phyloP scores from a whole-genome alignment of 2,329 filamentous ascomycete genomes.

The Tothia fuscella region DNA sequence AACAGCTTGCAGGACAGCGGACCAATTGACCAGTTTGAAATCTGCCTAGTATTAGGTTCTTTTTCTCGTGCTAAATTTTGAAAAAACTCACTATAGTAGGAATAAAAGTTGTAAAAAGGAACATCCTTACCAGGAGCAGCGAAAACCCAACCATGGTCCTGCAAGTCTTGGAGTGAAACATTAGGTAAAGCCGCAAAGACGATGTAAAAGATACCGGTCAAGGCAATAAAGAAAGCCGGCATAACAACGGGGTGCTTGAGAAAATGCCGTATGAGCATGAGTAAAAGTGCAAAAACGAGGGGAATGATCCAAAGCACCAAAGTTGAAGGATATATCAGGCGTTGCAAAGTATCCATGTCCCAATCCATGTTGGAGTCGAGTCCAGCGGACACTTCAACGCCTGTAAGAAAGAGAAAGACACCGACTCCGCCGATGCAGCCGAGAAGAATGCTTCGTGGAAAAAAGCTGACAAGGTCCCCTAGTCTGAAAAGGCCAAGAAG shows the following conservation, averaged over 20 bases:
- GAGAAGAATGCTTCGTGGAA: constrained; percentile 89
- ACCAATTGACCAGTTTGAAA: constrained; percentile 70
- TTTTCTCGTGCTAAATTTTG: constrained; percentile 6
- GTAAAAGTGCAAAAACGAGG: constrained; percentile 58
- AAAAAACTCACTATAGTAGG: constrained; percentile 63
- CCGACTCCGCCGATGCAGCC: constrained; percentile 96
- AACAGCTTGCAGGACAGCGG: constrained; percentile 68
- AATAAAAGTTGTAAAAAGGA: constrained; percentile 97
- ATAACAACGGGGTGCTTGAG: constrained; percentile 75
- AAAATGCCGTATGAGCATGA: constrained; percentile 66
- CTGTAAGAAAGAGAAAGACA: constrained; percentile 85
- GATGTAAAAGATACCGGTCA: constrained; percentile 67
- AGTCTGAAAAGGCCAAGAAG: constrained; percentile 77
- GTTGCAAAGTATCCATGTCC: constrained; percentile 60
- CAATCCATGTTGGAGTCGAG: constrained; percentile 61
- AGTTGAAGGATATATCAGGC: constrained; percentile 62
- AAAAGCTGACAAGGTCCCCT: constrained; percentile 91
- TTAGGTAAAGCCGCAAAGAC: constrained; percentile 58
- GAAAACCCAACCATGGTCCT: constrained; percentile 80
- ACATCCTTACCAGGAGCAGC: constrained; percentile 70
- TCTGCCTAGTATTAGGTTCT: constrained; percentile 36
- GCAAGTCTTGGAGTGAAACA: constrained; percentile 54
- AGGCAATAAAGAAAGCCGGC: constrained; percentile 71
- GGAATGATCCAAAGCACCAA: constrained; percentile 75
- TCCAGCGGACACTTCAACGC: constrained; percentile 83